A percentile compares a stretch with the other conserved stretches of the same genome.
Evolutionary conservation across 2,329 filamentous ascomycete genomes (phyloP).

Genomic region (Iodosphaeria phyllophila): DNA sequence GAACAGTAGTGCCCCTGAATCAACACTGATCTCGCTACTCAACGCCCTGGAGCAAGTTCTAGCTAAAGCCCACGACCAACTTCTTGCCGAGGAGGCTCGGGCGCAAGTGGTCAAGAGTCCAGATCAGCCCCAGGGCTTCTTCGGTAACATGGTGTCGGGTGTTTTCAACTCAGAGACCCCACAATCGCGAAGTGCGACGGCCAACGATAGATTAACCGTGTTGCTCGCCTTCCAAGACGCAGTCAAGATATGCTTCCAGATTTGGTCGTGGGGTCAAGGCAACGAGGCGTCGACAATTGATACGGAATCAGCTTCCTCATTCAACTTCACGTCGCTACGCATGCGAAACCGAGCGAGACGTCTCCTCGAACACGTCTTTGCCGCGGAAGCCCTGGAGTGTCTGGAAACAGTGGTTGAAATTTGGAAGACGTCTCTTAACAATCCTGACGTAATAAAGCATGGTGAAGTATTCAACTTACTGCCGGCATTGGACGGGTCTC

Average conservation of each 20-base stretch:
- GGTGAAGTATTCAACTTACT: slow-evolving; percentile 66
- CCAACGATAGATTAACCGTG: slow-evolving; percentile 84
- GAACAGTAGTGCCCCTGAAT: slow-evolving; percentile 35
- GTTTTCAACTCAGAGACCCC: slow-evolving; percentile 67
- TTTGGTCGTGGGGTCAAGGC: slow-evolving; percentile 82
- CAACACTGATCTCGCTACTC: slow-evolving; percentile 67
- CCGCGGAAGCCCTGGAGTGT: slow-evolving; percentile 81
- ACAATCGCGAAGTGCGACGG: slow-evolving; percentile 65
- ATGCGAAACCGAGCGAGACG: slow-evolving; percentile 80
- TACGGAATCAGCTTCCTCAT: slow-evolving; percentile 54
- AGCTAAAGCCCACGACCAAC: slow-evolving; percentile 67
- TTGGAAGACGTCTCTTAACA: slow-evolving; percentile 43
- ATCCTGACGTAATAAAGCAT: slow-evolving; percentile 27
- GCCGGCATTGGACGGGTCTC: slow-evolving; percentile 76
- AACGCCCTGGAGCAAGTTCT: slow-evolving; percentile 85
- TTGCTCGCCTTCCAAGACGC: slow-evolving; percentile 94
- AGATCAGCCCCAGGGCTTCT: slow-evolving; percentile 71
- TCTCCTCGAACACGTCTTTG: slow-evolving; percentile 81
- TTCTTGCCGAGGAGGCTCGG: slow-evolving; percentile 58
- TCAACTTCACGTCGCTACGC: slow-evolving; percentile 74
- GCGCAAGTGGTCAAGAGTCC: slow-evolving; percentile 54
- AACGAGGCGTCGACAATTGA: slow-evolving; percentile 42
- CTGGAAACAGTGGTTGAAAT: slow-evolving; percentile 78
- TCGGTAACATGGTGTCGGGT: slow-evolving; percentile 85
- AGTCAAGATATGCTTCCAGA: slow-evolving; percentile 75